These are phyloP conservation scores for Aspergillus sp. DNA, from an alignment of 2,329 filamentous ascomycete species.

Conservation along the genomic window DNA sequence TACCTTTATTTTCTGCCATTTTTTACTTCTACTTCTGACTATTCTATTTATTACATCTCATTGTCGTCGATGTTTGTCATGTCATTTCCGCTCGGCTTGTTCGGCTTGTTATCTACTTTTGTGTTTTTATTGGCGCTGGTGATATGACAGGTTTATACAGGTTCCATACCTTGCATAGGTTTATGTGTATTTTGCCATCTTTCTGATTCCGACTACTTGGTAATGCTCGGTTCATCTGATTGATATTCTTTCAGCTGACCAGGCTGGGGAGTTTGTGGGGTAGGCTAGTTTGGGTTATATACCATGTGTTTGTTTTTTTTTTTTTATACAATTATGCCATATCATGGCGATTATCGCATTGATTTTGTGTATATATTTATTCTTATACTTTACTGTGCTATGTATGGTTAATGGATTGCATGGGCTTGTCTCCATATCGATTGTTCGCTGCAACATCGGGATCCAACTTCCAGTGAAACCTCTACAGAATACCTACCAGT, in stretches of 20 bases:
- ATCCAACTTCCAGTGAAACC: no score
- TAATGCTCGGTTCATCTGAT: neutral
- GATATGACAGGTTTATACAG: constrained; percentile 19
- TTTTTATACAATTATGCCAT: neutral
- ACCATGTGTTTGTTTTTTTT: neutral
- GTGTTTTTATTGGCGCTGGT: constrained; percentile 17
- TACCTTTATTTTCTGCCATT: constrained; percentile 4
- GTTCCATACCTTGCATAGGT: constrained; percentile 15
- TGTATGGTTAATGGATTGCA: no score
- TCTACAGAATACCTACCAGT: no score
- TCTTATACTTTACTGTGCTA: no score
- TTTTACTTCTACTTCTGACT: constrained; percentile 11
- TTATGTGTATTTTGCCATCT: constrained; percentile 3
- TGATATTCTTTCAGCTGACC: neutral
- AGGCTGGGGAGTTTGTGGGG: neutral
- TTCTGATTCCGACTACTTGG: constrained; percentile 2
- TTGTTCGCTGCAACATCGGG: no score
- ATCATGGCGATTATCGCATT: neutral
- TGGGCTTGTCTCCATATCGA: no score
- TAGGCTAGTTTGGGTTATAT: neutral
- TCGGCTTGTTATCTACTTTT: constrained; percentile 13
- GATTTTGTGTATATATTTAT: no score
- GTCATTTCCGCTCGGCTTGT: neutral
- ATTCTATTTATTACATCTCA: constrained; percentile 1
- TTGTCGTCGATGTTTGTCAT: no score